These are phyloP conservation scores for Hymenoscyphus infarciens DNA, from an alignment of 2,329 filamentous ascomycete genomes.

Conservation along the genomic window DNA sequence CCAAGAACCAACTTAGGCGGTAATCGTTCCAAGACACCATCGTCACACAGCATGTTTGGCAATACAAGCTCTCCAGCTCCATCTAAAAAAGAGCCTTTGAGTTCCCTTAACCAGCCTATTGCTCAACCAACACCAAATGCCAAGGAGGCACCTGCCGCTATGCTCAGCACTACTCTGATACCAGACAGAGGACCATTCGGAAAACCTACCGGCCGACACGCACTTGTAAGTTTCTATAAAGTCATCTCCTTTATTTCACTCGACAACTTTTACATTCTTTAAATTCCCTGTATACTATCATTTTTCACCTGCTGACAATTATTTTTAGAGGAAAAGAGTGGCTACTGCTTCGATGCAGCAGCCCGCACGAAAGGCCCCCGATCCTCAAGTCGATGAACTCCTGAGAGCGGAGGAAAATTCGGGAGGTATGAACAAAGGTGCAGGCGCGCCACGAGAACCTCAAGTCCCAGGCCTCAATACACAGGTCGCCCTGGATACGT, in stretches of 20 bases:
- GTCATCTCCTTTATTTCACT: not conserved
- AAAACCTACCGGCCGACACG: not conserved
- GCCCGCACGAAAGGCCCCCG: slow-evolving; percentile 4
- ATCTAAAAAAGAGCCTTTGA: slow-evolving; percentile 14
- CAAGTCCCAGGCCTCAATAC: not conserved
- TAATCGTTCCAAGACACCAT: slow-evolving; percentile 1
- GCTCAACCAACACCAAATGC: slow-evolving; percentile 12
- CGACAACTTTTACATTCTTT: not conserved
- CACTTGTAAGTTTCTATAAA: not conserved
- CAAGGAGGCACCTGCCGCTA: slow-evolving; percentile 13
- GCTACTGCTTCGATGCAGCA: not conserved
- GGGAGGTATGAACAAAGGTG: slow-evolving; percentile 3
- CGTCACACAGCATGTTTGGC: slow-evolving; percentile 17
- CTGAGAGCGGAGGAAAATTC: slow-evolving; percentile 1
- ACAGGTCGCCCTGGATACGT: slow-evolving; percentile 5
- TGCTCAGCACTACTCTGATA: not conserved
- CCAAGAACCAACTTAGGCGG: not conserved
- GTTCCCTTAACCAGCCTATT: slow-evolving; percentile 14
- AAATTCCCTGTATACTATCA: not conserved
- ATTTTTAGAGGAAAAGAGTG: too few relatives aligned
- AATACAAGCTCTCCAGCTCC: slow-evolving; percentile 5
- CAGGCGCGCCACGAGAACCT: slow-evolving; percentile 9
- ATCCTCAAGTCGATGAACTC: slow-evolving; percentile 5
- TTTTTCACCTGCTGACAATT: not conserved
- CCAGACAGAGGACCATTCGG: not conserved